Evolutionary conservation across 768 basidiomycete species (phyloP).

Genomic region (Lenzites betulinus): DNA sequence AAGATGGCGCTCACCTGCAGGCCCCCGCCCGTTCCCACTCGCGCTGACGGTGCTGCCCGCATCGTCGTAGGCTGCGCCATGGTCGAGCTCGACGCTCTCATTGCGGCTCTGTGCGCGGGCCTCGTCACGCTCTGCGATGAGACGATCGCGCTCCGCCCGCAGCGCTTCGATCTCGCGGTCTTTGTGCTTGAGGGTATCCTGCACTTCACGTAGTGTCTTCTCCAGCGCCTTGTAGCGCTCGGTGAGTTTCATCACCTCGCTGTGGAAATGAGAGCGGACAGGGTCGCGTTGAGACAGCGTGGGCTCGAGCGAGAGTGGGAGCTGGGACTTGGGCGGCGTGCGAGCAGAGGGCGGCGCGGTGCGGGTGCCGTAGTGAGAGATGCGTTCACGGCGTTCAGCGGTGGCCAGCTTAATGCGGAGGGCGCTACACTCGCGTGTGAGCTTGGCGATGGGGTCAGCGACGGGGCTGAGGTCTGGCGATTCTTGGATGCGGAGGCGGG

Average conservation of each 20-base stretch:
- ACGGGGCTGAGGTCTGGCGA: slow-evolving; percentile 37
- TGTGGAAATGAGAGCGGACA: slow-evolving; percentile 15
- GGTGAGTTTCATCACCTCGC: slow-evolving; percentile 49
- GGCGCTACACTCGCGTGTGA: slow-evolving; percentile 46
- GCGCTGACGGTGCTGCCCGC: background rate
- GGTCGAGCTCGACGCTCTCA: slow-evolving; percentile 15
- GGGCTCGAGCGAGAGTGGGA: slow-evolving; percentile 5
- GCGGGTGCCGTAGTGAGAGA: slow-evolving; percentile 14
- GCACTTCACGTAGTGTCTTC: slow-evolving; percentile 61
- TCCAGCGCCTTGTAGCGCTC: slow-evolving; percentile 68
- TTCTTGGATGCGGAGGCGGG: slow-evolving; percentile 22
- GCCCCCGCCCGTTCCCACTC: slow-evolving; percentile 1
- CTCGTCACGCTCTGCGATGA: slow-evolving; percentile 31
- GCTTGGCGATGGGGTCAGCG: slow-evolving; percentile 42
- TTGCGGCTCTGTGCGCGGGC: slow-evolving; percentile 27
- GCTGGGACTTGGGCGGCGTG: slow-evolving; percentile 20
- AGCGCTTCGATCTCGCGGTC: slow-evolving; percentile 63
- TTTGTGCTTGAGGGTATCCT: slow-evolving; percentile 55
- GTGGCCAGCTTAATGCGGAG: slow-evolving; percentile 44
- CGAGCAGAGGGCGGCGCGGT: slow-evolving; percentile 23
- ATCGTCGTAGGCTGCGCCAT: slow-evolving; percentile 9
- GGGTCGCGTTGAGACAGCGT: slow-evolving; percentile 16
- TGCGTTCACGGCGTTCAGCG: slow-evolving; percentile 39
- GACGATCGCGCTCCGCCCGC: slow-evolving; percentile 41
- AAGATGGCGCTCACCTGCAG: slow-evolving; percentile 6